phyloP scores from a whole-genome alignment of 768 basidiomycete genomes.

The Rhodotorula paludigena region DNA sequence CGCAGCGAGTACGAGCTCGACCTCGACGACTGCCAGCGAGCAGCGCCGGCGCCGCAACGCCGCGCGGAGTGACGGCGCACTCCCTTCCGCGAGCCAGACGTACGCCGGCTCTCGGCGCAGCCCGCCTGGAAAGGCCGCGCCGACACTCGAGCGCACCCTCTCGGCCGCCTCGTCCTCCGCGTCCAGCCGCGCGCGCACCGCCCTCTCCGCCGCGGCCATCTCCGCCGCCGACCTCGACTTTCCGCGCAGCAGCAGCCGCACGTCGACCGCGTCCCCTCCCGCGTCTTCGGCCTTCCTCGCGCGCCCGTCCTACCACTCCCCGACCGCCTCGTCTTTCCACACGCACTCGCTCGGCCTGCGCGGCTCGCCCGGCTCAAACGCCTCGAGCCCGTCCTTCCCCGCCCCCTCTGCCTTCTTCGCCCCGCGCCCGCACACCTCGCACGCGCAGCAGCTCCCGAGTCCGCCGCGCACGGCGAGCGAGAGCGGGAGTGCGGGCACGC shows the following conservation, averaged over 20 bases:
- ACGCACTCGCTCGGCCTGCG: background rate
- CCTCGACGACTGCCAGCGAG: background rate
- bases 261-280: background rate
- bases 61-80: background rate
- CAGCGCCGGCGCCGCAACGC: background rate
- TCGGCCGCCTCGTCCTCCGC: background rate
- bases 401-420: background rate
- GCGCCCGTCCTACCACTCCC: background rate
- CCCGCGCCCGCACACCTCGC: background rate
- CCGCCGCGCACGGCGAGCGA: conserved; percentile 24
- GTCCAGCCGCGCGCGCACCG: background rate
- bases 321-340: too few relatives aligned
- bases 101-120: background rate
- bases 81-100: too few relatives aligned
- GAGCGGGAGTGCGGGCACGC: background rate
- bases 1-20: background rate
- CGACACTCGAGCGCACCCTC: background rate
- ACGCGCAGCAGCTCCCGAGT: conserved; percentile 11
- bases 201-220: background rate
- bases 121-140: background rate
- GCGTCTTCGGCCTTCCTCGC: background rate
- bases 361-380: too few relatives aligned
- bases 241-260: background rate
- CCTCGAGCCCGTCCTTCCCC: background rate
- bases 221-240: conserved; percentile 7